Evolutionary conservation across 495 filamentous ascomycete species (phyloP).

Genomic region (Xanthoparmelia taractica): DNA sequence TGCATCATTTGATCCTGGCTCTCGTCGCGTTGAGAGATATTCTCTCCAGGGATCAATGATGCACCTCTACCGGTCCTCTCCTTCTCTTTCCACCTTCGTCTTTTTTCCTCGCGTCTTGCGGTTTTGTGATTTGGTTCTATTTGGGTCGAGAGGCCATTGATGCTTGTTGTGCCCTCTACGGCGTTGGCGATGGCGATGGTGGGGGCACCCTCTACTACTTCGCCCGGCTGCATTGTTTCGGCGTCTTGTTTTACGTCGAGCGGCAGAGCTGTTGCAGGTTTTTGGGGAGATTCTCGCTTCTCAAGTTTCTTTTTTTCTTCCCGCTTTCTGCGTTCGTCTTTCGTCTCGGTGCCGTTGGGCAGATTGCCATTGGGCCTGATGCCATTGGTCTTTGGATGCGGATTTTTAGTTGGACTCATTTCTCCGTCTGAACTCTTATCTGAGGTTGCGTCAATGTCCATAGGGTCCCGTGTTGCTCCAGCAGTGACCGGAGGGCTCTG

Average conservation of each 20-base stretch:
- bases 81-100: not conserved
- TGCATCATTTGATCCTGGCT: not conserved
- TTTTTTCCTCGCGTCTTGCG: not conserved
- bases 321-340: conserved; percentile 3
- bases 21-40: not conserved
- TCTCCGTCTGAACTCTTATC: not conserved
- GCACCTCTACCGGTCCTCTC: not conserved
- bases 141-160: not conserved
- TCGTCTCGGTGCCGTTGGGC: not conserved
- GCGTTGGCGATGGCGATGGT: conserved; percentile 8
- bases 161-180: not conserved
- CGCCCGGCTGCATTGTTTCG: conserved; percentile 10
- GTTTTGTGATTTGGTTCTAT: not conserved
- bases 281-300: no score
- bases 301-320: not conserved
- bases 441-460: conserved; percentile 2
- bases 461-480: not conserved
- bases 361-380: not conserved
- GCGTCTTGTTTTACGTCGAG: not conserved
- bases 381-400: not conserved
- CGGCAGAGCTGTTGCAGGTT: conserved; percentile 2
- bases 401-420: not conserved
- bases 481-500: not conserved
- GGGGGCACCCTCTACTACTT: conserved; percentile 3
- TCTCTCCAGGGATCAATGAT: not conserved